Conservation (phyloP, 345 rosid genomes). For the Punica granatum region DNA sequence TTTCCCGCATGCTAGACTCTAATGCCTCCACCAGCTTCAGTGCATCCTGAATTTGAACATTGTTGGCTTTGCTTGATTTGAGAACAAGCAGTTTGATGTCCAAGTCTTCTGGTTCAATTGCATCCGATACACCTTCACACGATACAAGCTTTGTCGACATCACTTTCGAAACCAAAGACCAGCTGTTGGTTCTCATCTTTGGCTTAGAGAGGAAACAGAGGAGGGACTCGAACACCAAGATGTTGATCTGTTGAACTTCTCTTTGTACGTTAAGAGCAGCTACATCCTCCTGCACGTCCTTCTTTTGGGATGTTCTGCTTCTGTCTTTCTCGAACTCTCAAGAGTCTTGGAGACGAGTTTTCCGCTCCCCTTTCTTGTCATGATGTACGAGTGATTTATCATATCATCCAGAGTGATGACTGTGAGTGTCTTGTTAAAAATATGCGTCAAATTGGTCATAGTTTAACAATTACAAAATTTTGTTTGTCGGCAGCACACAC, state of each 20-base stretch:
- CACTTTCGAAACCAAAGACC: constrained; percentile 14
- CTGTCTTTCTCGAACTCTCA: not conserved
- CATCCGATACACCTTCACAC: not conserved
- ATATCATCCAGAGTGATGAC: too few relatives aligned
- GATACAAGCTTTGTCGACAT: constrained; percentile 2
- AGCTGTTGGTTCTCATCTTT: not conserved
- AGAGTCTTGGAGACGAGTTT: constrained; percentile 5
- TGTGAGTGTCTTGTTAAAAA: too few relatives aligned
- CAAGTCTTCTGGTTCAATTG: not conserved
- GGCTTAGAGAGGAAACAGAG: constrained; percentile 5
- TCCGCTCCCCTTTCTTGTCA: constrained; percentile 6
- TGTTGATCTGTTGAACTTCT: constrained; percentile 6
- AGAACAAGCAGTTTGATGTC: not conserved
- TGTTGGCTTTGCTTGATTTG: not conserved
- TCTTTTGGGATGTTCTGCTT: constrained; percentile 1
- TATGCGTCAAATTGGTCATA: too few relatives aligned
- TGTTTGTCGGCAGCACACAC: too few relatives aligned
- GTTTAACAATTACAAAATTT: too few relatives aligned
- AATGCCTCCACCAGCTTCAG: constrained; percentile 23
- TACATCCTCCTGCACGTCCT: not conserved
- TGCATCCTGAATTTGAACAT: constrained; percentile 3
- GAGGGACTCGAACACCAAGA: constrained; percentile 5
- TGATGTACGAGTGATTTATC: too few relatives aligned
- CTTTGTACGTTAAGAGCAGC: not conserved
- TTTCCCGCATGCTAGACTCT: constrained; percentile 25